These are phyloP conservation scores for Globisporangium echinulatum DNA, from an alignment of 352 stramenopile genomes.

Conservation along the genomic window DNA sequence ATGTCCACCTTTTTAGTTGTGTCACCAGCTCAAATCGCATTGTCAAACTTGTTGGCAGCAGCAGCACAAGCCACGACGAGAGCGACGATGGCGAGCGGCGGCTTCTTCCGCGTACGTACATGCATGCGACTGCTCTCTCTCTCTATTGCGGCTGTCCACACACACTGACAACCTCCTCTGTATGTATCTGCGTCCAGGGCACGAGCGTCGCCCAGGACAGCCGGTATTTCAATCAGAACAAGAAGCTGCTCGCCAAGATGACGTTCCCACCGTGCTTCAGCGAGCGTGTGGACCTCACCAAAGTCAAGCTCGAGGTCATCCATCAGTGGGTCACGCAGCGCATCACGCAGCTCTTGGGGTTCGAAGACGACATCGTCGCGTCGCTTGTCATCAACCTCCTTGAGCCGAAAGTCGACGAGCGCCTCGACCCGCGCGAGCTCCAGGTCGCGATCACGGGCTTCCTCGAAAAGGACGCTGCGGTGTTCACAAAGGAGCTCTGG, in stretches of 20 bases:
- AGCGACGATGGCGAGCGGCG: conserved; percentile 22
- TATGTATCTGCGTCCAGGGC: conserved; percentile 21
- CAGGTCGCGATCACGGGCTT: conserved; percentile 89
- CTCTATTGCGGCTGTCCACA: background rate
- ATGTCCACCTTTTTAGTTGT: too few relatives aligned
- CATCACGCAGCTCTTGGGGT: conserved; percentile 83
- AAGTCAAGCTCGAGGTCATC: conserved; percentile 89
- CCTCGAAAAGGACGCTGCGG: conserved; percentile 80
- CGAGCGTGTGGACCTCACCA: conserved; percentile 77
- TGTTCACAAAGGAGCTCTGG: conserved; percentile 90
- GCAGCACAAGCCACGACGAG: background rate
- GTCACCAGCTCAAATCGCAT: too few relatives aligned
- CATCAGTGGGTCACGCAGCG: conserved; percentile 84
- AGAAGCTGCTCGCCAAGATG: conserved; percentile 86
- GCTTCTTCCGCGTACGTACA: conserved; percentile 28
- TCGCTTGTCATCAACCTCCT: conserved; percentile 80
- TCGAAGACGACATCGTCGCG: conserved; percentile 91
- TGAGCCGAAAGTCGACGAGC: conserved; percentile 68
- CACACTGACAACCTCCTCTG: background rate
- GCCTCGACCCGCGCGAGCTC: conserved; percentile 77
- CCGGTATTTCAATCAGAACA: conserved; percentile 81
- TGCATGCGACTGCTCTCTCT: background rate
- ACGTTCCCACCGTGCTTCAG: conserved; percentile 75
- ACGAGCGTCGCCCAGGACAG: conserved; percentile 77
- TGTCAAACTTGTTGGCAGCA: too few relatives aligned